These are phyloP conservation scores for Leishmania guyanensis DNA, from an alignment of 208 protist species.

Conservation along the genomic window DNA sequence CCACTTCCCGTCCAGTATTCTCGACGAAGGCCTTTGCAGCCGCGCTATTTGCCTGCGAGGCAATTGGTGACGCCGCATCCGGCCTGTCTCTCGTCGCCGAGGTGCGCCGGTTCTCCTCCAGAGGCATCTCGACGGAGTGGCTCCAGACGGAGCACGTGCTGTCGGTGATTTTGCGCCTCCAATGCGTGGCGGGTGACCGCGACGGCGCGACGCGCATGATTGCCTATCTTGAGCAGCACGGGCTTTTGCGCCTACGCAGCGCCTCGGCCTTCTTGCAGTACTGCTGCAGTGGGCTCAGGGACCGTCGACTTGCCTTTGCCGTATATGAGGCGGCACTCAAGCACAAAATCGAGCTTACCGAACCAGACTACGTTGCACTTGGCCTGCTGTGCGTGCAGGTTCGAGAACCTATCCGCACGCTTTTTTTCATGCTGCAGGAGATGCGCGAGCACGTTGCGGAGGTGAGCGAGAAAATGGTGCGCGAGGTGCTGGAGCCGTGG, in stretches of 20 bases:
- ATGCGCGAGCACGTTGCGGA: slow-evolving; percentile 53
- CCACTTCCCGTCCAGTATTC: slow-evolving; percentile 10
- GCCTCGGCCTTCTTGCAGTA: slow-evolving; percentile 58
- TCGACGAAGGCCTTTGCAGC: slow-evolving; percentile 45
- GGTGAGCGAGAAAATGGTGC: slow-evolving; percentile 38
- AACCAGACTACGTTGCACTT: slow-evolving; percentile 51
- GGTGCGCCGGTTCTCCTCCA: slow-evolving; percentile 28
- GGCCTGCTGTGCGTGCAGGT: slow-evolving; percentile 47
- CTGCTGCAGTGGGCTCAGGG: slow-evolving; percentile 31
- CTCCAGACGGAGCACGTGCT: slow-evolving; percentile 60
- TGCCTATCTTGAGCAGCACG: slow-evolving; percentile 50
- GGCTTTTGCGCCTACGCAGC: slow-evolving; percentile 52
- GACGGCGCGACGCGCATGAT: slow-evolving; percentile 57
- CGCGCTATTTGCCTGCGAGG: slow-evolving; percentile 56
- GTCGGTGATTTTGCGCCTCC: slow-evolving; percentile 61
- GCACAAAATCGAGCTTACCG: slow-evolving; percentile 50
- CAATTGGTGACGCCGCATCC: slow-evolving; percentile 20
- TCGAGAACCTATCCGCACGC: slow-evolving; percentile 44
- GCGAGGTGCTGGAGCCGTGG: slow-evolving; percentile 60
- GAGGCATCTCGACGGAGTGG: slow-evolving; percentile 27
- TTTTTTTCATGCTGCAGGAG: slow-evolving; percentile 56
- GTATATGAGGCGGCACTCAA: slow-evolving; percentile 46
- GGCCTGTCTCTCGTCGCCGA: slow-evolving; percentile 53
- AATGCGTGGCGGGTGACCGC: slow-evolving; percentile 50
- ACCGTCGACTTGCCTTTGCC: slow-evolving; percentile 39